Evolutionary conservation across 1,284 basidiomycete species (phyloP).

Genomic region (Trichosporon coremiiforme): DNA sequence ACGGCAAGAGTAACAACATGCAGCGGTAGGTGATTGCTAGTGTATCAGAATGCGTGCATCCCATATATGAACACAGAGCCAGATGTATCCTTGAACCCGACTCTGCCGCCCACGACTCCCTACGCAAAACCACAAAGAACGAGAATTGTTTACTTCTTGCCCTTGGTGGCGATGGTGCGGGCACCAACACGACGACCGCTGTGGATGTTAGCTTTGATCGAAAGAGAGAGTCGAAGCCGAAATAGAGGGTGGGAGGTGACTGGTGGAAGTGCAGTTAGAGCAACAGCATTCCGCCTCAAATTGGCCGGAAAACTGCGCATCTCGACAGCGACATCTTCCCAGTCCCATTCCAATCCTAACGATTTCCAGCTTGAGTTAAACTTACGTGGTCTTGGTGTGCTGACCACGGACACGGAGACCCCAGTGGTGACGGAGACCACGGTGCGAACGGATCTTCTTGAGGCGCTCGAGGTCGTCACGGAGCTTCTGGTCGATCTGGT

Average conservation of each 20-base stretch:
- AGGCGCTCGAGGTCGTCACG: constrained; percentile 98
- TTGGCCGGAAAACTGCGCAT: no score
- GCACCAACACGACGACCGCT: constrained; percentile 36
- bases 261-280: no score
- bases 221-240: no score
- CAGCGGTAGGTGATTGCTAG: constrained; percentile 1
- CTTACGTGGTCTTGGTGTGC: constrained; percentile 93
- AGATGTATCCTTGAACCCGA: constrained; percentile 18
- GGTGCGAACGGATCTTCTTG: constrained; percentile 99
- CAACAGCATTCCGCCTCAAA: no score
- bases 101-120: constrained; percentile 20
- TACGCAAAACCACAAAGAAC: constrained; percentile 16
- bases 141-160: constrained; percentile 37
- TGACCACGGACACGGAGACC: constrained; percentile 93
- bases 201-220: constrained; percentile 10
- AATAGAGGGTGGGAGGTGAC: no score
- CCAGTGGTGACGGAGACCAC: constrained; percentile 98
- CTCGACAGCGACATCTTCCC: no score
- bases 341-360: not conserved
- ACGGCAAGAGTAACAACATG: not conserved
- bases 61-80: constrained; percentile 25
- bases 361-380: constrained; percentile 19
- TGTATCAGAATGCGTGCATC: constrained; percentile 30
- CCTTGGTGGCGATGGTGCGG: constrained; percentile 35
- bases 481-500: constrained; percentile 96